A percentile compares a stretch with the other conserved stretches of the same genome.
Conservation (phyloP, 768 basidiomycete genomes). For the Boletus barrowsii region DNA sequence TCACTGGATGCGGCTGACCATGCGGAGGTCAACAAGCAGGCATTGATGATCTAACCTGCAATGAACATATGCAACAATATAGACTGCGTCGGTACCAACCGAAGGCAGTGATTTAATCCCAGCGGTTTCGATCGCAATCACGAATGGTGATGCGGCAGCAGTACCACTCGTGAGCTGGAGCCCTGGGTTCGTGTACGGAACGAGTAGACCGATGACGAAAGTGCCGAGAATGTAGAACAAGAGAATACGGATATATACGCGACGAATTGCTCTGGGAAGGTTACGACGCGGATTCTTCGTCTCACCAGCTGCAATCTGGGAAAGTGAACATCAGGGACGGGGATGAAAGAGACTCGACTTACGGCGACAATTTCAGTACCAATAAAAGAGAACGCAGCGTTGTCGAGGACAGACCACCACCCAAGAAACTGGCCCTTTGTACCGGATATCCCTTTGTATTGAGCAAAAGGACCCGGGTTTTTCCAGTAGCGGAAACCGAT, state of each 20-base stretch:
- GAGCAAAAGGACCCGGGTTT: slow-evolving; percentile 84
- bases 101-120: slow-evolving; percentile 87
- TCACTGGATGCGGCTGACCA: slow-evolving; percentile 92
- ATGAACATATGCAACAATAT: slow-evolving; percentile 5
- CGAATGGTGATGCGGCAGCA: slow-evolving; percentile 74
- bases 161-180: slow-evolving; percentile 54
- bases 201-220: slow-evolving; percentile 77
- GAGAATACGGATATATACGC: slow-evolving; percentile 74
- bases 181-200: slow-evolving; percentile 61
- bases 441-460: slow-evolving; percentile 63
- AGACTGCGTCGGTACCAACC: slow-evolving; percentile 38
- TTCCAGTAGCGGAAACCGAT: slow-evolving; percentile 69
- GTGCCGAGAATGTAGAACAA: slow-evolving; percentile 74
- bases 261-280: slow-evolving; percentile 54
- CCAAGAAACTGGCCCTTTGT: slow-evolving; percentile 74
- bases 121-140: slow-evolving; percentile 80
- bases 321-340: slow-evolving; percentile 1
- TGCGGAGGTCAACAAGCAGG: slow-evolving; percentile 80
- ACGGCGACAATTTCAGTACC: slow-evolving; percentile 94
- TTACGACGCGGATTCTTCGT: slow-evolving; percentile 81
- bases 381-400: slow-evolving; percentile 91
- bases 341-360: slow-evolving; percentile 26
- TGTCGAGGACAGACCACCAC: slow-evolving; percentile 68
- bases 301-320: slow-evolving; percentile 82
- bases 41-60: slow-evolving; percentile 64